Percentiles rank a stretch among this genome's conserved stretches.
Conservation (phyloP, 805 yeast genomes). For the Starmerella apis region DNA sequence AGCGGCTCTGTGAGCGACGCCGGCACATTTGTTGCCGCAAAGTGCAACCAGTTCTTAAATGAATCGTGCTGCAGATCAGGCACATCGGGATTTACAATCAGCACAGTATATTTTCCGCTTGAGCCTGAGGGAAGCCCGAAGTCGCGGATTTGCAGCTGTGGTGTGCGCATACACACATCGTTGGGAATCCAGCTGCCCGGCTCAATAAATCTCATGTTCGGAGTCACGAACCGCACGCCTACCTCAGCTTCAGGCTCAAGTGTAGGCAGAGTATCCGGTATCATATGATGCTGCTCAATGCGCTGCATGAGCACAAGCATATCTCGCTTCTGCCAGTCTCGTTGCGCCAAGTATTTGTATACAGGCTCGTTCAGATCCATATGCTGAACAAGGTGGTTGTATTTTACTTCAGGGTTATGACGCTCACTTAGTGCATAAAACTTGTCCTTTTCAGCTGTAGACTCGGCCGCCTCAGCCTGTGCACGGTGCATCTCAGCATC, state of each 20-base stretch:
- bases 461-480: conserved; percentile 30
- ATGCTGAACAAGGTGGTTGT: conserved; percentile 42
- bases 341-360: conserved; percentile 56
- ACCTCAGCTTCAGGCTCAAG: conserved; percentile 71
- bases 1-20: conserved; percentile 48
- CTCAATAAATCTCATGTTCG: conserved; percentile 46
- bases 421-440: conserved; percentile 53
- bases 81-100: conserved; percentile 83
- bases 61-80: conserved; percentile 66
- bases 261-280: conserved; percentile 92
- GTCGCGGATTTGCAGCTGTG: conserved; percentile 66
- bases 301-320: conserved; percentile 84
- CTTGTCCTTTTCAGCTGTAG: conserved; percentile 23
- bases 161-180: conserved; percentile 61
- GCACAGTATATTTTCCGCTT: conserved; percentile 53
- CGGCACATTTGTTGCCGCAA: conserved; percentile 63
- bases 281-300: conserved; percentile 68
- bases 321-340: conserved; percentile 62
- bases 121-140: conserved; percentile 40
- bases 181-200: conserved; percentile 74
- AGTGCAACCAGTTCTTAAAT: conserved; percentile 60
- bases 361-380: conserved; percentile 68
- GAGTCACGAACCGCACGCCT: conserved; percentile 42
- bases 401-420: conserved; percentile 75
- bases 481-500: conserved; percentile 40